Base-by-base conservation (phyloP, 345 rosid species). In the Citropsis articulata region DNA sequence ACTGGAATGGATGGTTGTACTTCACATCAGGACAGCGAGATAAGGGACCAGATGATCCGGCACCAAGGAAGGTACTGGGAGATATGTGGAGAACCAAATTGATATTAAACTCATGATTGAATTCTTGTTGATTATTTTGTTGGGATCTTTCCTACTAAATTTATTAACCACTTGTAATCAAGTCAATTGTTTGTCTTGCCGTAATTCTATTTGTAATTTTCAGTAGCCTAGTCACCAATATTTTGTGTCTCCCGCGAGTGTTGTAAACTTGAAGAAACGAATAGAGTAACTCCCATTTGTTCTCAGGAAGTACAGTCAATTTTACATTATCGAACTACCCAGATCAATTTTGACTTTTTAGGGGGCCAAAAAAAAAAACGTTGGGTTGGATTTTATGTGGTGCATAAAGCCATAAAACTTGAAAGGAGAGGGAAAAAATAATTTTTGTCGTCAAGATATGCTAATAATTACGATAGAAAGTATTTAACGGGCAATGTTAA, bases 11-110 rank as follows among this genome's bases (percentile, higher is more conserved):
- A 56, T 85, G 88, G 87, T 76, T 96, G 75, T 94, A 96, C 86
- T 92, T 92, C 84, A 96, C 98, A 33, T 96, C 98, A 1, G 99
- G 99, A 79, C 97, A 96, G 82, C 93, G 97, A 77, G 97, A 96
- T 84, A 96, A 78, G 82, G 99, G 99, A 68, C 92, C 93, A 19
- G 85, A 80, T 63, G 89, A 96, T 87, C 98, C 99, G 7, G 79
- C 92, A 2, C 99, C 98, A 0, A 91, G 75, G 83, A 96, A 96
- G 86, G 98, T 96, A 36, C 62, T 88, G 2, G 97, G 91, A 56
- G 98, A 96, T 42, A 84, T 90, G 93, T 94, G 97, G 97, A 92
- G 98, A 89, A 90, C 99, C 38, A 89, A 89, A 85, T 83, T 96
- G 82, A 89, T 82, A 68, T 75, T 96, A 85, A 76, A 84, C 81